phyloP scores from a whole-genome alignment of 768 basidiomycete species.

The Lyophyllum semitale region DNA sequence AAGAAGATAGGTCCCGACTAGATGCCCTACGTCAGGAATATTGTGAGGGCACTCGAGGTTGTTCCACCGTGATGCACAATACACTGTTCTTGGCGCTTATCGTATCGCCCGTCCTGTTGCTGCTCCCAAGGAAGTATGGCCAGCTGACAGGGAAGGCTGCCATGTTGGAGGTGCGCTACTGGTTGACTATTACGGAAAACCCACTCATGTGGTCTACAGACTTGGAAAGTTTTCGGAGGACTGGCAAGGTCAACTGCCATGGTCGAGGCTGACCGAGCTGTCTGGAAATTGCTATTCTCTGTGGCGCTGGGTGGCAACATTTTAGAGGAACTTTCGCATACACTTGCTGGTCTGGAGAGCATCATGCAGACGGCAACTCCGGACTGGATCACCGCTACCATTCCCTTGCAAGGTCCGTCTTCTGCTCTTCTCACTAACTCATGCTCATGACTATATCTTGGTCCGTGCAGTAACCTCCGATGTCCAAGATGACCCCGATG shows the following conservation, averaged over 20 bases:
- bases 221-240: neutral
- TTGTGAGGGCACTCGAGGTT: neutral
- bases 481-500: no score
- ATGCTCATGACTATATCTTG: no score
- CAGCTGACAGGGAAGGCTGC: neutral
- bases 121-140: neutral
- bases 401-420: no score
- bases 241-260: neutral
- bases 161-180: no score
- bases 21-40: neutral
- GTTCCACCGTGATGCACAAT: neutral
- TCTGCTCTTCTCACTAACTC: no score
- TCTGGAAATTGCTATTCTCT: neutral
- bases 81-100: neutral
- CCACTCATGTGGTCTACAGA: no score
- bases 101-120: neutral
- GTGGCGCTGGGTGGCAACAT: neutral
- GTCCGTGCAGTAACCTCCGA: no score
- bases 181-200: no score
- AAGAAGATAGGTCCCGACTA: no score
- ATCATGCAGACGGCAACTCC: neutral
- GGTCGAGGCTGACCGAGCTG: neutral
- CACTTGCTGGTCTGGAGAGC: neutral
- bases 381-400: neutral
- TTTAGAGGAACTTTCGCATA: neutral